A percentile compares a stretch with the other conserved stretches of the same genome.
These are phyloP conservation scores for Exophiala sideris DNA, from an alignment of 2,329 filamentous ascomycete genomes.

Conservation along the genomic window DNA sequence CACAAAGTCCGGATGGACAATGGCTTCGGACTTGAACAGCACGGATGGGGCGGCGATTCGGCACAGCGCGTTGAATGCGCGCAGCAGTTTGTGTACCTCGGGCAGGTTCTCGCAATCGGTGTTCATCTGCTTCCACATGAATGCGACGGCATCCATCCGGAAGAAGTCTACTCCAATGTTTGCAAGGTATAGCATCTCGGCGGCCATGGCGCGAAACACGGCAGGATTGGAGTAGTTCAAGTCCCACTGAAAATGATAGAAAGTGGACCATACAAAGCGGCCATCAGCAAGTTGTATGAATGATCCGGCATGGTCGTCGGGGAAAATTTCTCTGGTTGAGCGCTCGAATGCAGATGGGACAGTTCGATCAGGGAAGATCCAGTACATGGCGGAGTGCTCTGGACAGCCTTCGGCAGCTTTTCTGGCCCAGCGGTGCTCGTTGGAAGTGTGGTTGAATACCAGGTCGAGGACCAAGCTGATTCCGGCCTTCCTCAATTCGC, in stretches of 20 bases:
- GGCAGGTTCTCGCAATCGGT: slow-evolving; percentile 28
- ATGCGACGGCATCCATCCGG: slow-evolving; percentile 28
- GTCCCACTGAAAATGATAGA: slow-evolving; percentile 29
- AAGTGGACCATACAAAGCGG: slow-evolving; percentile 27
- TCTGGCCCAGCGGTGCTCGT: slow-evolving; percentile 26
- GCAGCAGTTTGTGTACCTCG: slow-evolving; percentile 27
- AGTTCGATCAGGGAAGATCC: slow-evolving; percentile 27
- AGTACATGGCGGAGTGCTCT: slow-evolving; percentile 28
- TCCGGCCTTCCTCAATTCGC: slow-evolving; percentile 24
- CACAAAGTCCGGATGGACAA: slow-evolving; percentile 27
- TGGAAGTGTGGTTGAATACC: slow-evolving; percentile 29
- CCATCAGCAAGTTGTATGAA: slow-evolving; percentile 27
- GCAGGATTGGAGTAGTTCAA: slow-evolving; percentile 27
- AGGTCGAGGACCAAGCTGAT: slow-evolving; percentile 27
- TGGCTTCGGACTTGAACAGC: slow-evolving; percentile 28
- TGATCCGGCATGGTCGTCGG: slow-evolving; percentile 27
- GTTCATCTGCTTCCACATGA: slow-evolving; percentile 30
- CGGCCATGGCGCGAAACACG: slow-evolving; percentile 27
- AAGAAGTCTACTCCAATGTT: slow-evolving; percentile 28
- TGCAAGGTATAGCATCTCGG: slow-evolving; percentile 27
- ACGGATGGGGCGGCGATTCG: slow-evolving; percentile 26
- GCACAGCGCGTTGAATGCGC: slow-evolving; percentile 27
- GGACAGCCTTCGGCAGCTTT: slow-evolving; percentile 25
- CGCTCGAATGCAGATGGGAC: slow-evolving; percentile 26
- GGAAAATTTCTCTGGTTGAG: slow-evolving; percentile 25